Conservation (phyloP, 1,139 yeast genomes). For the Candida labiduridarum region DNA sequence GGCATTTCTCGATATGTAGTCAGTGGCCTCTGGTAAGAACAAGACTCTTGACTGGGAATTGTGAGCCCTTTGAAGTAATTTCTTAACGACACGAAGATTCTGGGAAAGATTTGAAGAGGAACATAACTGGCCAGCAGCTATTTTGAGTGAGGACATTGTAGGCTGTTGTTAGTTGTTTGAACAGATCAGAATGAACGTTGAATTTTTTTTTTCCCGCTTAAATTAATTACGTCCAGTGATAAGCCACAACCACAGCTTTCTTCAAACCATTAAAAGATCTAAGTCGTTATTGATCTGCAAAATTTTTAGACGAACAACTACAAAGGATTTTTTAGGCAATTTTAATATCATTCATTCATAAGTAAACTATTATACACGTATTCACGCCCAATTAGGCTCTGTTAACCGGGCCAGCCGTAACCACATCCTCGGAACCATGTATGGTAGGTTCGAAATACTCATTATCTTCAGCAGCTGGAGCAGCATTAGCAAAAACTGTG, state of each 20-base stretch:
- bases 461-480: constrained; percentile 19
- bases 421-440: constrained; percentile 43
- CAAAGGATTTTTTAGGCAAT: too few relatives aligned
- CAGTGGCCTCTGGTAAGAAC: constrained; percentile 92
- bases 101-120: constrained; percentile 63
- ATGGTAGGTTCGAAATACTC: constrained; percentile 44
- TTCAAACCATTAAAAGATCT: too few relatives aligned
- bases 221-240: too few relatives aligned
- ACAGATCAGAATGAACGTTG: not conserved
- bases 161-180: not conserved
- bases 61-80: constrained; percentile 65
- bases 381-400: constrained; percentile 14
- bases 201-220: not conserved
- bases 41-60: constrained; percentile 60
- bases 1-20: constrained; percentile 75
- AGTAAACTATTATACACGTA: not conserved
- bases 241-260: too few relatives aligned
- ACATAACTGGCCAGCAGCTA: constrained; percentile 88
- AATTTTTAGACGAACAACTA: too few relatives aligned
- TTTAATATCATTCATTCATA: not conserved
- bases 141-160: constrained; percentile 21
- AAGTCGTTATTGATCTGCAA: too few relatives aligned
- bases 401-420: constrained; percentile 51
- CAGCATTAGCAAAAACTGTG: constrained; percentile 25
- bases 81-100: constrained; percentile 61